Evolutionary conservation across 176 grass and related monocot species (phyloP).

Genomic region (Typha latifolia): DNA sequence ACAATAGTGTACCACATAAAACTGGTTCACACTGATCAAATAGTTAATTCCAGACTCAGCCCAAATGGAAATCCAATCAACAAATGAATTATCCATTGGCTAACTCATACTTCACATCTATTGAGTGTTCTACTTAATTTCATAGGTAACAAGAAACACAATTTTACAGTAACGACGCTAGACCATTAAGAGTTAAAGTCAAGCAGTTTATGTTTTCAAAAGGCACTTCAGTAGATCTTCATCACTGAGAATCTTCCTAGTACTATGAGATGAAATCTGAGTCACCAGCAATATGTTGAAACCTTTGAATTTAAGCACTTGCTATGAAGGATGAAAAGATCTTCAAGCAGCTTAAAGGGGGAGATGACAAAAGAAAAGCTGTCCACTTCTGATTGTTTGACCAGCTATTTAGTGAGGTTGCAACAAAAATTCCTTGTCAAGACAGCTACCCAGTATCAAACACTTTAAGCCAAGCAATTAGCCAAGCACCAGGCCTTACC

Average conservation of each 20-base stretch:
- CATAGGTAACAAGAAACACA: neutral
- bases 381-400: conserved; percentile 16
- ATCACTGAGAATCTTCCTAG: no score
- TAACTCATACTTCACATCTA: neutral
- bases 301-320: neutral
- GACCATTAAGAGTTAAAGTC: neutral
- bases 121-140: neutral
- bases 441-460: conserved; percentile 54
- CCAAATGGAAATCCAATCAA: neutral
- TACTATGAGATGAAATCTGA: no score
- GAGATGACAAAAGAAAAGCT: conserved; percentile 12
- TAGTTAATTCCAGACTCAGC: neutral
- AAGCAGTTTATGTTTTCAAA: neutral
- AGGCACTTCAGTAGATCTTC: no score
- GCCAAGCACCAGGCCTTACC: conserved; percentile 59
- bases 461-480: conserved; percentile 71
- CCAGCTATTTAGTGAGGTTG: conserved; percentile 19
- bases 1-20: conserved; percentile 2
- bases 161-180: neutral
- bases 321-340: conserved; percentile 7
- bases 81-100: neutral
- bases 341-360: conserved; percentile 3
- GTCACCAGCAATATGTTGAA: conserved; percentile 13
- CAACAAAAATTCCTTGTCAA: conserved; percentile 25
- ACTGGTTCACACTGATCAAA: neutral